Conservation (phyloP, 176 grass and related monocot genomes). For the Oryza glumipatula region DNA sequence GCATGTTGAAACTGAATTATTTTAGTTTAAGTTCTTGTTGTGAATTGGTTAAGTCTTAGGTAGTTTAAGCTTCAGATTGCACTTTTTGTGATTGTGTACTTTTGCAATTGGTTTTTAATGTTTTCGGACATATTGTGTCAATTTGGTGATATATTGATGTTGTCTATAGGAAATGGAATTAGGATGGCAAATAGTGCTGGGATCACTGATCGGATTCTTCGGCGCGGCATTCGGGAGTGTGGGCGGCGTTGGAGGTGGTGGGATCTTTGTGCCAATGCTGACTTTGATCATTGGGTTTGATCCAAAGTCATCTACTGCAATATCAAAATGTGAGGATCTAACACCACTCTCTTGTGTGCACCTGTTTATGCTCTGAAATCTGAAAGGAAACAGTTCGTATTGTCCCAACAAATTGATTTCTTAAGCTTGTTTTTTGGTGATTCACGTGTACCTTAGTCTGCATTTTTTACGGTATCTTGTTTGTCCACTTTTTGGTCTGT, state of each 20-base stretch:
- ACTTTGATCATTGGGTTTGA: slow-evolving; percentile 84
- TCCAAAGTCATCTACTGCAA: slow-evolving; percentile 74
- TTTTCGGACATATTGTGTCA: slow-evolving; percentile 1
- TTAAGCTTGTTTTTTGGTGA: slow-evolving; percentile 33
- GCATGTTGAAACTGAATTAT: slow-evolving; percentile 8
- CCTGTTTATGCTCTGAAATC: slow-evolving; percentile 38
- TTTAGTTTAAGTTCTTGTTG: neutral
- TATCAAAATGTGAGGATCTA: slow-evolving; percentile 72
- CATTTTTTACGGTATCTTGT: neutral
- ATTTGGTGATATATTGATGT: slow-evolving; percentile 14
- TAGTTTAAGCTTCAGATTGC: neutral
- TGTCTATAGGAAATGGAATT: slow-evolving; percentile 56
- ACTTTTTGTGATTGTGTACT: neutral
- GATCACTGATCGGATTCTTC: slow-evolving; percentile 67
- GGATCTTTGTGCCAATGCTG: slow-evolving; percentile 84
- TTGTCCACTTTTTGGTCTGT: slow-evolving; percentile 37
- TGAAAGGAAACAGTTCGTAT: slow-evolving; percentile 38
- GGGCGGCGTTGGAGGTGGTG: slow-evolving; percentile 72
- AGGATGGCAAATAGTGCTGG: slow-evolving; percentile 70
- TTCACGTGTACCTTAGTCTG: slow-evolving; percentile 18
- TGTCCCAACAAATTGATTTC: neutral
- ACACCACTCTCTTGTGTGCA: slow-evolving; percentile 5
- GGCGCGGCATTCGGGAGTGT: slow-evolving; percentile 79
- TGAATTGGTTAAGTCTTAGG: neutral
- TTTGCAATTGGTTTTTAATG: neutral